phyloP scores from a whole-genome alignment of 306 rosid genomes.

The Citrullus colocynthis region DNA sequence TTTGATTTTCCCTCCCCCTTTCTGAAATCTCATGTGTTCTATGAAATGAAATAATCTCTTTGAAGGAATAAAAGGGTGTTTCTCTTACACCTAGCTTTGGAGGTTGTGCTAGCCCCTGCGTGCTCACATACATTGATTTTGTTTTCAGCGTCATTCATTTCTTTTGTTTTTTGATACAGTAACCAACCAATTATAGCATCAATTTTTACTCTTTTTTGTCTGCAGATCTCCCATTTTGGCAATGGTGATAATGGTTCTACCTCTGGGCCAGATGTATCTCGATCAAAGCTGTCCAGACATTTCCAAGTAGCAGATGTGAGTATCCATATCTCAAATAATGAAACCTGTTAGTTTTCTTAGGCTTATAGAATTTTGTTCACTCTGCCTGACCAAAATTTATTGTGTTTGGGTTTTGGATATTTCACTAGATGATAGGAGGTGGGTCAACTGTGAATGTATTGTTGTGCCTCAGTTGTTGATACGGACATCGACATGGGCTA shows the following conservation, averaged over 20 bases:
- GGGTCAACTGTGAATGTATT: neutral
- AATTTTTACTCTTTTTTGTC: neutral
- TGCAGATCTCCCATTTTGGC: constrained; percentile 37
- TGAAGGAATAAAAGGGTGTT: neutral
- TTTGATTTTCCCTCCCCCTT: neutral
- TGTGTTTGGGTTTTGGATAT: neutral
- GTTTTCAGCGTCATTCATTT: neutral
- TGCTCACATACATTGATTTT: neutral
- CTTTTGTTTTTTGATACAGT: neutral
- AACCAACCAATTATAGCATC: neutral
- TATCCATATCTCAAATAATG: constrained; percentile 1
- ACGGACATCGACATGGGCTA: too few species aligned
- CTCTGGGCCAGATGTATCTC: constrained; percentile 45
- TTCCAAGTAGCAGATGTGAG: constrained; percentile 52
- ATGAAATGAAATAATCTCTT: neutral
- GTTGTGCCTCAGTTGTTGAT: neutral
- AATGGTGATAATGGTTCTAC: constrained; percentile 39
- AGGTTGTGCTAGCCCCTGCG: neutral
- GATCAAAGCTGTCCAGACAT: constrained; percentile 35
- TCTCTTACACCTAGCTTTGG: neutral
- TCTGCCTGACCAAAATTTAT: neutral
- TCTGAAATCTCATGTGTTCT: neutral
- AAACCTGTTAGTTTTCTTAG: neutral
- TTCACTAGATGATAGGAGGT: neutral
- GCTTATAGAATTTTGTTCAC: neutral